A percentile compares a stretch with the other conserved stretches of the same genome.
phyloP scores from a whole-genome alignment of 441 rosid genomes.

The Omphalea diandra region DNA sequence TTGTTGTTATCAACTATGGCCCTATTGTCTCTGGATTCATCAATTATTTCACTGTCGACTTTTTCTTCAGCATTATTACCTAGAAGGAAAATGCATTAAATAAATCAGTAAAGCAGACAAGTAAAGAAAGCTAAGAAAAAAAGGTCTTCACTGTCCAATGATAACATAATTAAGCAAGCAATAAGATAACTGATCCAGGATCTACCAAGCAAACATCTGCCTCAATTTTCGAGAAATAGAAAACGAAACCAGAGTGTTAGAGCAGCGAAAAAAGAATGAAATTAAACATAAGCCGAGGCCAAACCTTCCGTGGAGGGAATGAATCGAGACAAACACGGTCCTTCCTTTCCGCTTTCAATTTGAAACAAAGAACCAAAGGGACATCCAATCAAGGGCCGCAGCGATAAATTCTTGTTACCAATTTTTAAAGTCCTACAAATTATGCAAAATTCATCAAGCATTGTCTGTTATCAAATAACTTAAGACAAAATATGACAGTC shows the following conservation, averaged over 20 bases:
- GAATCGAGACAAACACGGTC: slow-evolving; percentile 52
- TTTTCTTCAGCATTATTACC: slow-evolving; percentile 42
- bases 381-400: slow-evolving; percentile 73
- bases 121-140: not conserved
- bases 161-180: not conserved
- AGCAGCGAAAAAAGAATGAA: not conserved
- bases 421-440: slow-evolving; percentile 57
- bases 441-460: not conserved
- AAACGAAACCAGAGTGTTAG: not conserved
- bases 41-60: slow-evolving; percentile 34
- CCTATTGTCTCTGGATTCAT: slow-evolving; percentile 68
- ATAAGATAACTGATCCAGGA: not conserved
- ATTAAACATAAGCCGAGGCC: not conserved
- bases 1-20: slow-evolving; percentile 72
- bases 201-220: not conserved
- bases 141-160: not conserved
- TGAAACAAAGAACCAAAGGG: slow-evolving; percentile 80
- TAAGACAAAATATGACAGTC: too few species aligned
- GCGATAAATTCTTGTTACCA: slow-evolving; percentile 59
- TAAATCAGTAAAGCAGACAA: not conserved
- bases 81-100: not conserved
- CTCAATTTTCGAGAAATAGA: not conserved
- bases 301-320: slow-evolving; percentile 51
- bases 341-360: slow-evolving; percentile 62
- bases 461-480: too few species aligned